These are phyloP conservation scores for Penicillium taxi DNA, from an alignment of 495 filamentous ascomycete species.

Conservation along the genomic window DNA sequence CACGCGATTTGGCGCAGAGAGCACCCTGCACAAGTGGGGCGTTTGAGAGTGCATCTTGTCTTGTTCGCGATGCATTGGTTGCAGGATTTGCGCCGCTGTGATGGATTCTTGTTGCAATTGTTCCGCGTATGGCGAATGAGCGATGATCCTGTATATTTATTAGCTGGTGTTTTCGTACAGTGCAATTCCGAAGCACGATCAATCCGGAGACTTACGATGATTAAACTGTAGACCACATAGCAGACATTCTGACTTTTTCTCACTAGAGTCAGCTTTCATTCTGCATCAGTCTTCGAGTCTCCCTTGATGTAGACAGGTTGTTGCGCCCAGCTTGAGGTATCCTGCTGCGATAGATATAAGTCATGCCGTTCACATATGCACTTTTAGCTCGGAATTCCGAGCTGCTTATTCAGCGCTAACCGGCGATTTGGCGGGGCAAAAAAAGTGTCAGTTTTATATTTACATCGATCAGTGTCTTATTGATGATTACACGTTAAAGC, in stretches of 20 bases:
- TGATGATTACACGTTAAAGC: too few species aligned
- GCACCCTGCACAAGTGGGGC: slow-evolving; percentile 4
- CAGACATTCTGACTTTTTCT: background rate
- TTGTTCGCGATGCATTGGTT: slow-evolving; percentile 2
- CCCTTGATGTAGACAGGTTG: background rate
- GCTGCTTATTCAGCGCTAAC: slow-evolving; percentile 10
- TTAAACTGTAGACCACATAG: slow-evolving; percentile 1
- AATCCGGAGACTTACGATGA: slow-evolving; percentile 1
- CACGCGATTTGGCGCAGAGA: background rate
- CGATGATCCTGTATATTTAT: slow-evolving; percentile 3
- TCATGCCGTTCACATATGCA: background rate
- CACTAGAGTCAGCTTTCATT: background rate
- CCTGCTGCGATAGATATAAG: background rate
- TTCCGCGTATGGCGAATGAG: slow-evolving; percentile 1
- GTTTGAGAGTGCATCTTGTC: background rate
- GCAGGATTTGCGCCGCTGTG: slow-evolving; percentile 1
- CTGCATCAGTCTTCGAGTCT: background rate
- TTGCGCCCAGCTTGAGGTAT: background rate
- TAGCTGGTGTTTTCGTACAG: background rate
- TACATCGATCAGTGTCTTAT: too few species aligned
- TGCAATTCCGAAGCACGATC: background rate
- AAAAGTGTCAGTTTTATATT: too few species aligned
- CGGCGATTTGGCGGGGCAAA: too few species aligned
- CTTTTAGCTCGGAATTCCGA: slow-evolving; percentile 2
- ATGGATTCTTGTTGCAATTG: slow-evolving; percentile 2